Conservation (phyloP, 345 rosid genomes). For the Luvunga scandens region DNA sequence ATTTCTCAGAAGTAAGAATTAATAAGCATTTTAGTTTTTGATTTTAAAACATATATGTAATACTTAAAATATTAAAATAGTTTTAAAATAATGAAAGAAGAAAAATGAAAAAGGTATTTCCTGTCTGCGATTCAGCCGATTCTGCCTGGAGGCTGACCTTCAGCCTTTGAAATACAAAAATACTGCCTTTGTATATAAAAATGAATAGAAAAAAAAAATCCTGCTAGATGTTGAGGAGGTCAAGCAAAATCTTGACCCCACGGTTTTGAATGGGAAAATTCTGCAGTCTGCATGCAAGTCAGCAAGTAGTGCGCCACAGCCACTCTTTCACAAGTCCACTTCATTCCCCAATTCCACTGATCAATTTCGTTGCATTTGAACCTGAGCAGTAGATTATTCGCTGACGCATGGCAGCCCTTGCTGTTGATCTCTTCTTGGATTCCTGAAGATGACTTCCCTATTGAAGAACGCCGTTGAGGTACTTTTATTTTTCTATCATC, state of each 20-base stretch:
- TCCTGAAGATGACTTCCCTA: constrained; percentile 62
- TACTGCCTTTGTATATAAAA: neutral
- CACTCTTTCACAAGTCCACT: no score
- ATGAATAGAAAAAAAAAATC: neutral
- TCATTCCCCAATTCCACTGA: constrained; percentile 3
- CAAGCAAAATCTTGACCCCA: constrained; percentile 7
- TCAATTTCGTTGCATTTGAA: neutral
- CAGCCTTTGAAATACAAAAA: neutral
- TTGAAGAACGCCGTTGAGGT: constrained; percentile 77
- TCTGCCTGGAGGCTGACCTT: no score
- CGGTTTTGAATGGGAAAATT: neutral
- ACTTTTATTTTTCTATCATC: neutral
- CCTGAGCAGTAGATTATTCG: neutral
- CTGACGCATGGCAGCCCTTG: constrained; percentile 33
- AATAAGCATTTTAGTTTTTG: no score
- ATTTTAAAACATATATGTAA: no score
- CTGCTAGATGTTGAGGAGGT: neutral
- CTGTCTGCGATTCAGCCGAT: no score
- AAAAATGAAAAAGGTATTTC: no score
- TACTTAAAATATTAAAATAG: no score
- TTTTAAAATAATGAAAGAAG: accelerated
- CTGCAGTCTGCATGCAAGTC: neutral
- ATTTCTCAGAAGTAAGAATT: no score
- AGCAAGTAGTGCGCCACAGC: no score
- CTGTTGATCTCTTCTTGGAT: constrained; percentile 45